Conservation (phyloP, 306 rosid species). For the Quercus glauca region DNA sequence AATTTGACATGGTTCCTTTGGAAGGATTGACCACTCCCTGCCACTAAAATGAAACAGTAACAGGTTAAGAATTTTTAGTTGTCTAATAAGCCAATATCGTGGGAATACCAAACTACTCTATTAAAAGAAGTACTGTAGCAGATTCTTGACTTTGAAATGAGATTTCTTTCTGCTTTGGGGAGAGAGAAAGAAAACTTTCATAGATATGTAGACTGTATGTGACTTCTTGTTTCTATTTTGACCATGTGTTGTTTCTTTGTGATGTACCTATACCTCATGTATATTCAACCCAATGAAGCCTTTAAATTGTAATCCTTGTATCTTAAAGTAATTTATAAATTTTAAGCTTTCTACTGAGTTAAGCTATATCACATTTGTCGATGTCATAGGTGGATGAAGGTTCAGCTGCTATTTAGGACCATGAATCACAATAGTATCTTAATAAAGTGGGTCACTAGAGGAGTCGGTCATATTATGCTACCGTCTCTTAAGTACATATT, state of each 20-base stretch:
- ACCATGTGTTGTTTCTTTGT: background rate
- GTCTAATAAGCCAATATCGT: background rate
- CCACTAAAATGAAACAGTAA: background rate
- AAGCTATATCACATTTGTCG: background rate
- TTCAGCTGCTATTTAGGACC: conserved; percentile 13
- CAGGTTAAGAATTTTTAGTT: background rate
- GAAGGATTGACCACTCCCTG: background rate
- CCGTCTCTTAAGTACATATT: conserved; percentile 13
- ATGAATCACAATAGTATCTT: conserved; percentile 26
- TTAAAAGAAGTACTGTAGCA: background rate
- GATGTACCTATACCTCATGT: background rate
- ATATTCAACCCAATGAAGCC: background rate
- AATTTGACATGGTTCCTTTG: conserved; percentile 8
- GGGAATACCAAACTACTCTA: background rate
- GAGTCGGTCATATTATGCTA: conserved; percentile 16
- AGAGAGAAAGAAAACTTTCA: no score
- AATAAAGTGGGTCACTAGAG: conserved; percentile 19
- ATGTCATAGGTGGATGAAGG: conserved; percentile 13
- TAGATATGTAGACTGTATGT: background rate
- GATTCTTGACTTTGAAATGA: conserved; percentile 7
- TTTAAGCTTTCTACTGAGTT: background rate
- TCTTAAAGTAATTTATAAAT: background rate
- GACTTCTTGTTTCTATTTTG: background rate
- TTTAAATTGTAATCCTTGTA: conserved; percentile 4
- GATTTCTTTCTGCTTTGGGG: conserved; percentile 5